Conservation (phyloP, 176 grass and related monocot genomes). For the Cenchrus fungigraminus region DNA sequence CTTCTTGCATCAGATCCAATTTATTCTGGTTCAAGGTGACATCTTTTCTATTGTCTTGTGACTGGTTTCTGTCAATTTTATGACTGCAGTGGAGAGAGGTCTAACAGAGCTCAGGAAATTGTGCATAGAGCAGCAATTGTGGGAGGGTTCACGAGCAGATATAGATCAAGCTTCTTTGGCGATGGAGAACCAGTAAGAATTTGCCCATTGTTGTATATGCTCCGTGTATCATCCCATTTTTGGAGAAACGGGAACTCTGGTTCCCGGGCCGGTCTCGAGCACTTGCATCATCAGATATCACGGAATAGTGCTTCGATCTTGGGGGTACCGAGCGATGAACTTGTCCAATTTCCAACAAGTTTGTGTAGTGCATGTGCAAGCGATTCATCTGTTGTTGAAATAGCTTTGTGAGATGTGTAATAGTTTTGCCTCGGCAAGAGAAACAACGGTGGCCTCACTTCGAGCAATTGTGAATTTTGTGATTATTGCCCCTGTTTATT, state of each 20-base stretch:
- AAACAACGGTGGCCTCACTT: conserved; percentile 30
- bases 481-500: conserved; percentile 32
- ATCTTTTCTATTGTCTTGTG: conserved; percentile 3
- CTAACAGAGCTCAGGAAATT: conserved; percentile 88
- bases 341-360: conserved; percentile 33
- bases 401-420: conserved; percentile 55
- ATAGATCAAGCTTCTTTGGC: conserved; percentile 65
- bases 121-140: conserved; percentile 82
- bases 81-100: conserved; percentile 90
- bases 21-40: conserved; percentile 5
- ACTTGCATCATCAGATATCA: conserved; percentile 6
- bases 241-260: conserved; percentile 41
- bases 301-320: conserved; percentile 2
- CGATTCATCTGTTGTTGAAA: conserved; percentile 44
- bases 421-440: conserved; percentile 30
- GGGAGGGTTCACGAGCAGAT: conserved; percentile 84
- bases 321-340: conserved; percentile 25
- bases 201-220: conserved; percentile 24
- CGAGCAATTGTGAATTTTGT: conserved; percentile 62
- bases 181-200: conserved; percentile 52
- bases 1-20: conserved; percentile 1
- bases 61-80: conserved; percentile 31
- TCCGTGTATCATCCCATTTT: conserved; percentile 40
- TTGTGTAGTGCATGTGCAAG: conserved; percentile 37
- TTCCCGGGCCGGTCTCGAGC: conserved; percentile 30